A percentile compares a stretch with the other conserved stretches of the same genome.
phyloP scores from a whole-genome alignment of 257 asterid genomes.

The Ophiorrhiza pumila region DNA sequence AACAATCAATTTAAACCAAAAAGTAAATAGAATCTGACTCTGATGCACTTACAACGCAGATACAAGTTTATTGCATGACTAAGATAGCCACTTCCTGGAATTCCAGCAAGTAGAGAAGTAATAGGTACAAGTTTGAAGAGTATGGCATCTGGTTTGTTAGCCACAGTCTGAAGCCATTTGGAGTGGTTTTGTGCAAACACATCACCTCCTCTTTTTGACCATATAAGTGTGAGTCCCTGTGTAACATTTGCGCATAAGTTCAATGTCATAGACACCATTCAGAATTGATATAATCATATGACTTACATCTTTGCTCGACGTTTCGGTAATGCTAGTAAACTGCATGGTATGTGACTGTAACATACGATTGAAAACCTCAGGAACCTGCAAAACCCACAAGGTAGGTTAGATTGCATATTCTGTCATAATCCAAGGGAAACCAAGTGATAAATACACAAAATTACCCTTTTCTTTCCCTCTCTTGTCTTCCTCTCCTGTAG shows the following conservation, averaged over 20 bases:
- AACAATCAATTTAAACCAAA: neutral
- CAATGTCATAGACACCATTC: constrained; percentile 11
- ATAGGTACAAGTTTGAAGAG: constrained; percentile 89
- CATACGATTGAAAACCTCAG: constrained; percentile 92
- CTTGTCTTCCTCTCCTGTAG: constrained; percentile 59
- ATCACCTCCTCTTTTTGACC: constrained; percentile 99
- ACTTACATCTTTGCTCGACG: constrained; percentile 96
- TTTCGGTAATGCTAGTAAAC: constrained; percentile 87
- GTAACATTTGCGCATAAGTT: constrained; percentile 25
- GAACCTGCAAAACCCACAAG: constrained; percentile 50
- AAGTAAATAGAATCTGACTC: neutral
- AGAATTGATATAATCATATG: constrained; percentile 14
- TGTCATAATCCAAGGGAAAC: constrained; percentile 1
- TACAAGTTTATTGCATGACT: constrained; percentile 98
- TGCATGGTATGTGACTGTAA: constrained; percentile 90
- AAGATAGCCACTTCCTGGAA: constrained; percentile 98
- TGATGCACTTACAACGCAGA: constrained; percentile 63
- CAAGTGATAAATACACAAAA: neutral
- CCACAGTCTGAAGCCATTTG: constrained; percentile 95
- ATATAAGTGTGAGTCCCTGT: constrained; percentile 93
- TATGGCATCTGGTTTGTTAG: constrained; percentile 87
- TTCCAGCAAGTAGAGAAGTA: constrained; percentile 89
- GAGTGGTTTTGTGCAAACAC: constrained; percentile 96
- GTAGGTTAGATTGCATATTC: constrained; percentile 21
- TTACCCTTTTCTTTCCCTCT: constrained; percentile 63